These are phyloP conservation scores for Rhynchospora tenuis DNA, from an alignment of 176 grass and related monocot species.

Conservation along the genomic window DNA sequence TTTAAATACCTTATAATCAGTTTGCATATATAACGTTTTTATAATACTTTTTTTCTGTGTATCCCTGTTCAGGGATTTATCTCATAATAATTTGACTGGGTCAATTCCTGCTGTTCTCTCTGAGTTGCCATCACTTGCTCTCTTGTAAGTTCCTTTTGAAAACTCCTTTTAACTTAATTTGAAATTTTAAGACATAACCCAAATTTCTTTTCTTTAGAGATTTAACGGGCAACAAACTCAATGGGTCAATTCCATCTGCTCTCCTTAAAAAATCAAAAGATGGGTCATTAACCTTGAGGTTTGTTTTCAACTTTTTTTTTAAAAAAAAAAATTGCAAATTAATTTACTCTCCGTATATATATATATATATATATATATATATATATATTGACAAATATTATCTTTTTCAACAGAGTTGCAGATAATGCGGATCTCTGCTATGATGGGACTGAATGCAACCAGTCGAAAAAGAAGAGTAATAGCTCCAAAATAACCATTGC, in stretches of 20 bases:
- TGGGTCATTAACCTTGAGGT: slow-evolving; percentile 45
- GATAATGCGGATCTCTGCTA: slow-evolving; percentile 41
- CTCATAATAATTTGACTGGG: slow-evolving; percentile 56
- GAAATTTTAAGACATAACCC: background rate
- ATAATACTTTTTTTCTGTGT: background rate
- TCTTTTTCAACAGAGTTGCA: slow-evolving; percentile 24
- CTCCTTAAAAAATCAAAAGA: slow-evolving; percentile 36
- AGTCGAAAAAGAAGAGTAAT: slow-evolving; percentile 26
- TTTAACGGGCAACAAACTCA: slow-evolving; percentile 45
- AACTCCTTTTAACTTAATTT: background rate
- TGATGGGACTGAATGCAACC: slow-evolving; percentile 25
- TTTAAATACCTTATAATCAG: background rate
- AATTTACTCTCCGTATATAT: background rate
- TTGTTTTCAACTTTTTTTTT: slow-evolving; percentile 1
- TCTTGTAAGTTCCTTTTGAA: slow-evolving; percentile 37
- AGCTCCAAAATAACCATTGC: slow-evolving; percentile 25
- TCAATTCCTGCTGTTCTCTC: slow-evolving; percentile 44
- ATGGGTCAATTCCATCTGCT: slow-evolving; percentile 37
- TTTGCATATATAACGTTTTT: background rate
- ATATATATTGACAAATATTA: background rate
- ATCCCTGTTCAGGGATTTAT: slow-evolving; percentile 49
- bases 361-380: no score
- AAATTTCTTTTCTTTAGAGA: slow-evolving; percentile 35
- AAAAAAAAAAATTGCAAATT: background rate
- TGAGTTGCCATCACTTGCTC: slow-evolving; percentile 22